These are phyloP conservation scores for Ramalina intermedia DNA, from an alignment of 495 filamentous ascomycete species.

Conservation along the genomic window DNA sequence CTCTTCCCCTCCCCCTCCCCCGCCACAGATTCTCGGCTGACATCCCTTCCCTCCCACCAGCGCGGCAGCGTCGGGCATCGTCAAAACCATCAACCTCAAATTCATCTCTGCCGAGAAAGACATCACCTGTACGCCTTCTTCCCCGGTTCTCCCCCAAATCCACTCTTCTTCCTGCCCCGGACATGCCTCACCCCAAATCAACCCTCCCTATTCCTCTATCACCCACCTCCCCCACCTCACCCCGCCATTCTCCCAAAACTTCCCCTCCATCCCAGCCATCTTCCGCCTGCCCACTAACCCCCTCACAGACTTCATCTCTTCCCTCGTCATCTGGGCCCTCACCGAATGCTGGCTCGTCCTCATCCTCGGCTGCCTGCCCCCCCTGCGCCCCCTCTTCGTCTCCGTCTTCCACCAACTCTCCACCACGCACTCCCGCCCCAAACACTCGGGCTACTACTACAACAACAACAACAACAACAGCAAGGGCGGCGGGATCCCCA, in stretches of 20 bases:
- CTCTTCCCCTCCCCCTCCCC: too few relatives aligned
- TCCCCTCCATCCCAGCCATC: not conserved
- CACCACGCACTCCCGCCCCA: not conserved
- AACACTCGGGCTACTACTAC: not conserved
- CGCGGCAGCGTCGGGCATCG: conserved; percentile 18
- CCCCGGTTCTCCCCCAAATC: not conserved
- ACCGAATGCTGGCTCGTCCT: conserved; percentile 22
- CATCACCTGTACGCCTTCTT: not conserved
- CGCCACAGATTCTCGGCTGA: too few relatives aligned
- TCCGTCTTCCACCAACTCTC: not conserved
- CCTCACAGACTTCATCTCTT: conserved; percentile 12
- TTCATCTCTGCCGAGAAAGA: conserved; percentile 11
- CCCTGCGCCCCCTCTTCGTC: conserved; percentile 15
- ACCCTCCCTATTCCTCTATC: not conserved
- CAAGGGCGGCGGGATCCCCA: too few relatives aligned
- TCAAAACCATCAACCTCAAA: conserved; percentile 18
- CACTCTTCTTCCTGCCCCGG: too few relatives aligned
- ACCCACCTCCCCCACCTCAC: not conserved
- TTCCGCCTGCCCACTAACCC: too few relatives aligned
- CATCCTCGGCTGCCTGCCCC: conserved; percentile 20
- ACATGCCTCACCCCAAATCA: too few relatives aligned
- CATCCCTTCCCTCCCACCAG: conserved; percentile 1
- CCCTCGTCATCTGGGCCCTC: conserved; percentile 18
- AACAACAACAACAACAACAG: not conserved
- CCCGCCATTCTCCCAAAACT: too few relatives aligned